Evolutionary conservation across 2,329 filamentous ascomycete genomes (phyloP), one percentile per base, ranked within the genome.

Genomic region (Beauveria sp.): DNA sequence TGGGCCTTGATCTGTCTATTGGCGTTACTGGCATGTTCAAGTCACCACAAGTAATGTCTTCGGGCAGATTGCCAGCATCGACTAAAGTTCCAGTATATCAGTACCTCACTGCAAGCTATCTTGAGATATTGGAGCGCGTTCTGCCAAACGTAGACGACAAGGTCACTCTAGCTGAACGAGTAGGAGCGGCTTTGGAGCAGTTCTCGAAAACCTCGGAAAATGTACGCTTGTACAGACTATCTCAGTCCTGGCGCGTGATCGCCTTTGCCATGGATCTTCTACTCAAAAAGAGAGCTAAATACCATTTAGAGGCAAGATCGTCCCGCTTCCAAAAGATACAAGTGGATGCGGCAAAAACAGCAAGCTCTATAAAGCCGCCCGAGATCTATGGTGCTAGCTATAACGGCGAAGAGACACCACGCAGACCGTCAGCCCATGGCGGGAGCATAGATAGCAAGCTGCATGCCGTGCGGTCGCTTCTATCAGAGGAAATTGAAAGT

Each of bases 201-300:
- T 88, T 82, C 66, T 84, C 84, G 3, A 74, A 71, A 26, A 79
- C 81, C n/a, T 82, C 85, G 2, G 83, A 87, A 64, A 74, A 72
- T 3, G 79, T 81, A 22, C 79, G 78, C 37, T 75, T 83, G 53
- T 87, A 83, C 67, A 79, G 85, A 1, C 75, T 88, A 0, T 83
- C 85, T 5, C 85, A 88, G 67, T 85, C 84, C 1, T 88, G 85
- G 85, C 80, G 84, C 34, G 77, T 87, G 14, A 68, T 88, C 22
- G 79, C 80, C 0, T 86, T 82, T 66, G 80, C 80, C 10, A 79
- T 85, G 65, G 72, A 75, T 22, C 70, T 85, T 14, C 73, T 88
- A 1, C 74, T 88, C 2, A 74, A 73, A 18, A 76, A 79, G 34
- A 77, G 85, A 30, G 83, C 81, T 1, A 78, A 83, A 48, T 84